Percentiles rank a stretch among this genome's conserved stretches.
These are phyloP conservation scores for Lathyrus oleraceus DNA, from an alignment of 306 rosid species.

Conservation along the genomic window DNA sequence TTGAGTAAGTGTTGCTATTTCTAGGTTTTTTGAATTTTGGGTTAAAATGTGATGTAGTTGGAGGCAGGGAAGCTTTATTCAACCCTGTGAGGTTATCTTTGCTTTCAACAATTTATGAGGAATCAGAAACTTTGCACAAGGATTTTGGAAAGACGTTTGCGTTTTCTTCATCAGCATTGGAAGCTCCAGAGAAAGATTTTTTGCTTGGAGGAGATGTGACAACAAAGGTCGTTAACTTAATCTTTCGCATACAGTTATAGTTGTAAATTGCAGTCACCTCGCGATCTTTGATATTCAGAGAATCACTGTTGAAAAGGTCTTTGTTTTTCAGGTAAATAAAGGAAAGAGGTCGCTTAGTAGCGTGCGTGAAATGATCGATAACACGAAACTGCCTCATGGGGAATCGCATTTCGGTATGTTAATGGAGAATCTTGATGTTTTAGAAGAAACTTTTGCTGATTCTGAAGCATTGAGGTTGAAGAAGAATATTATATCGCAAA, in stretches of 20 bases:
- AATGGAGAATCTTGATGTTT: slow-evolving; percentile 69
- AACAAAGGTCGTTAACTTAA: slow-evolving; percentile 44
- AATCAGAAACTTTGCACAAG: slow-evolving; percentile 52
- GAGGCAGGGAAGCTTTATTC: slow-evolving; percentile 61
- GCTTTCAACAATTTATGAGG: slow-evolving; percentile 56
- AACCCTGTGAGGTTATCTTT: slow-evolving; percentile 56
- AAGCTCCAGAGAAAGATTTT: slow-evolving; percentile 42
- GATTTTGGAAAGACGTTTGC: slow-evolving; percentile 55
- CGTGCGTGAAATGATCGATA: slow-evolving; percentile 36
- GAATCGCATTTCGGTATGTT: slow-evolving; percentile 58
- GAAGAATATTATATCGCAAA: slow-evolving; percentile 59
- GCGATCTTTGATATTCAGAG: neutral
- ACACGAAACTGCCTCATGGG: slow-evolving; percentile 38
- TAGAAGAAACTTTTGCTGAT: slow-evolving; percentile 75
- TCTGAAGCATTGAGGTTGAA: slow-evolving; percentile 59
- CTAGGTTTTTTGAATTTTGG: slow-evolving; percentile 7
- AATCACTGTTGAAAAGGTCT: neutral
- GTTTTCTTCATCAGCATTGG: slow-evolving; percentile 50
- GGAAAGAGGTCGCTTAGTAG: slow-evolving; percentile 43
- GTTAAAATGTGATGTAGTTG: slow-evolving; percentile 46
- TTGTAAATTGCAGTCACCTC: neutral
- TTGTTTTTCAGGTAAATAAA: slow-evolving; percentile 46
- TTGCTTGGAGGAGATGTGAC: slow-evolving; percentile 53
- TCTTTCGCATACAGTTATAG: neutral
- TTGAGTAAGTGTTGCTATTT: neutral